A percentile compares a stretch with the other conserved stretches of the same genome.
Conservation (phyloP, 257 asterid species). For the Verbena officinalis region DNA sequence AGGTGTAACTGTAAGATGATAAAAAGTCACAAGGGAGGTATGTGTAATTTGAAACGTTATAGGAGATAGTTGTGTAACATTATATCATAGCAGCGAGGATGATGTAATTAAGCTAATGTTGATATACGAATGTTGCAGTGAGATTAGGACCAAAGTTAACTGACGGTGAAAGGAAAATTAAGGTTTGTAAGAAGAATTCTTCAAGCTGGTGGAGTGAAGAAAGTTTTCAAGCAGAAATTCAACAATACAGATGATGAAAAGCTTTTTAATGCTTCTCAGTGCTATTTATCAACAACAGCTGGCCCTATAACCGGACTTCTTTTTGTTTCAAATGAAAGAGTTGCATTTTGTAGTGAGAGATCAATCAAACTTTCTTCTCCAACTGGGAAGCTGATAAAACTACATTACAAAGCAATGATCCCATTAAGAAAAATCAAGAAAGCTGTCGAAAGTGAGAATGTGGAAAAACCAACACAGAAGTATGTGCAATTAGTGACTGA, state of each 20-base stretch:
- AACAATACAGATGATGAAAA: slow-evolving; percentile 31
- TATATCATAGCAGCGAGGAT: not conserved
- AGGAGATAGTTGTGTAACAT: not conserved
- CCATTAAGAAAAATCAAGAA: slow-evolving; percentile 41
- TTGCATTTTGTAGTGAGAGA: slow-evolving; percentile 56
- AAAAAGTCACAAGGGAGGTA: no score
- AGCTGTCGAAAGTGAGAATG: slow-evolving; percentile 35
- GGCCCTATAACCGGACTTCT: slow-evolving; percentile 48
- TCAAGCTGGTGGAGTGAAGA: slow-evolving; percentile 50
- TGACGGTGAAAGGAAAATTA: slow-evolving; percentile 52
- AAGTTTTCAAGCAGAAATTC: slow-evolving; percentile 44
- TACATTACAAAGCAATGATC: slow-evolving; percentile 44
- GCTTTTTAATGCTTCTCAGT: slow-evolving; percentile 41
- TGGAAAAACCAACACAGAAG: slow-evolving; percentile 44
- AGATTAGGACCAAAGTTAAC: slow-evolving; percentile 47
- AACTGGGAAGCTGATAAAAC: slow-evolving; percentile 36
- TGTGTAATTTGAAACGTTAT: no score
- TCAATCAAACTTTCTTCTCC: slow-evolving; percentile 44
- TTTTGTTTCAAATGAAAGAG: slow-evolving; percentile 37
- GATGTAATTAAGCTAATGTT: not conserved
- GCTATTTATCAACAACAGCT: slow-evolving; percentile 46
- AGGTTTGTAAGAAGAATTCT: slow-evolving; percentile 51
- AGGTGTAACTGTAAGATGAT: no score
- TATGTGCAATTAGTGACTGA: slow-evolving; percentile 44
- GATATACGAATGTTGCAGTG: slow-evolving; percentile 30